Conservation (phyloP, 2,329 filamentous ascomycete genomes). For the Fonsecaea pedrosoi region DNA sequence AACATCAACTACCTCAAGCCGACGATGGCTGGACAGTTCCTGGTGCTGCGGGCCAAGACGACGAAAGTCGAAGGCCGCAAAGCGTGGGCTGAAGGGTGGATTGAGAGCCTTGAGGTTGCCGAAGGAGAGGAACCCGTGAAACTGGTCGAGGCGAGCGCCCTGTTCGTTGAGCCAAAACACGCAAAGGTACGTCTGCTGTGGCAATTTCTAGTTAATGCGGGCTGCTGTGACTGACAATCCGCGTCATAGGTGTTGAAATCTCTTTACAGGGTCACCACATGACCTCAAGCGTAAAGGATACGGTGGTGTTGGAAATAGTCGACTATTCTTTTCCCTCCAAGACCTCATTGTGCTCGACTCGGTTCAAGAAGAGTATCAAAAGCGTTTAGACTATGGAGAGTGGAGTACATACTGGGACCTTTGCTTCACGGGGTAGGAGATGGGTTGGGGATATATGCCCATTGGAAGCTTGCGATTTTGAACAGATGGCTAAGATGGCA, state of each 20-base stretch:
- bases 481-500: not conserved
- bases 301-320: not conserved
- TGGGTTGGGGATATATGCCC: not conserved
- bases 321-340: not conserved
- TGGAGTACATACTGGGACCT: not conserved
- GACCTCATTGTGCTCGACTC: not conserved
- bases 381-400: not conserved
- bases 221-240: slow-evolving; percentile 13
- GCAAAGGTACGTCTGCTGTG: slow-evolving; percentile 65
- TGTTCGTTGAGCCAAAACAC: slow-evolving; percentile 88
- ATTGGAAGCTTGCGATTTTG: not conserved
- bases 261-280: slow-evolving; percentile 31
- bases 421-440: not conserved
- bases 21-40: slow-evolving; percentile 73
- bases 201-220: not conserved
- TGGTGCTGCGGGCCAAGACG: slow-evolving; percentile 80
- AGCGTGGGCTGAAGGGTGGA: slow-evolving; percentile 87
- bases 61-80: slow-evolving; percentile 89
- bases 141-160: slow-evolving; percentile 79
- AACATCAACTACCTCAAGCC: slow-evolving; percentile 83
- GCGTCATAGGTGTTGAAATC: slow-evolving; percentile 37
- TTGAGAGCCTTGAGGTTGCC: slow-evolving; percentile 75
- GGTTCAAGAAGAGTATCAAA: not conserved
- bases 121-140: slow-evolving; percentile 69
- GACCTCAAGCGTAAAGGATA: not conserved